Base-by-base conservation (phyloP, 2,329 filamentous ascomycete genomes). In the Dendryphion nanum region DNA sequence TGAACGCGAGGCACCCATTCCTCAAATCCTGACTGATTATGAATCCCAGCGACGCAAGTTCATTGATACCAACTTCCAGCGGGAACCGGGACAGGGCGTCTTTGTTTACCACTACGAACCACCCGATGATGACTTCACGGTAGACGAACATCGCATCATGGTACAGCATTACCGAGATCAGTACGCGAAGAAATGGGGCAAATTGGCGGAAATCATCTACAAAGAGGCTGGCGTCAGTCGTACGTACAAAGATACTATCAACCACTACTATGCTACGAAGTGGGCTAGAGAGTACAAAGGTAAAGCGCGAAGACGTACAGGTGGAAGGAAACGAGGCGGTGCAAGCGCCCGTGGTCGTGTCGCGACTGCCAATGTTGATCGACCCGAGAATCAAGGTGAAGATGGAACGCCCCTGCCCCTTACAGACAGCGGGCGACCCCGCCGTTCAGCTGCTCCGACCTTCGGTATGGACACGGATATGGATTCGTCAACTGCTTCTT, bases 211-310 rank as follows among this genome's bases (percentile, higher is more conserved):
- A 41, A 74, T 75, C 17, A 68, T 91, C 14, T 56, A 61, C 38
- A 63, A 64, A 42, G 58, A 64, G 33, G 55, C 57, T 29, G 61
- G 61, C 5, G 76, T 78, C 1, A 74, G 77, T 19, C 80, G 86
- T 17, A 82, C 86, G 53, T 89, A 88, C 64, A 83, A 85, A 48
- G 79, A 86, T 32, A 89, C 85, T 63, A 93, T 93, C 51, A 84
- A 89, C 58, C 89, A 90, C 63, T 93, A 93, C 66, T 93, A 93
- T 63, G 75, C 86, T 45, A 86, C 84, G 59, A 93, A 81, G 68
- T 85, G 84, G 67, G 76, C 82, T 32, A 77, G 82, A 29, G 83
- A 86, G 45, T 82, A 90, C 44, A 89, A 90, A 61, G 84, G 87
- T 57, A 87, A 86, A 64, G 73, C 85, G 19, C 64, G 59, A 48